phyloP scores from a whole-genome alignment of 305 asterid species.

The Fraxinus angustifolia region DNA sequence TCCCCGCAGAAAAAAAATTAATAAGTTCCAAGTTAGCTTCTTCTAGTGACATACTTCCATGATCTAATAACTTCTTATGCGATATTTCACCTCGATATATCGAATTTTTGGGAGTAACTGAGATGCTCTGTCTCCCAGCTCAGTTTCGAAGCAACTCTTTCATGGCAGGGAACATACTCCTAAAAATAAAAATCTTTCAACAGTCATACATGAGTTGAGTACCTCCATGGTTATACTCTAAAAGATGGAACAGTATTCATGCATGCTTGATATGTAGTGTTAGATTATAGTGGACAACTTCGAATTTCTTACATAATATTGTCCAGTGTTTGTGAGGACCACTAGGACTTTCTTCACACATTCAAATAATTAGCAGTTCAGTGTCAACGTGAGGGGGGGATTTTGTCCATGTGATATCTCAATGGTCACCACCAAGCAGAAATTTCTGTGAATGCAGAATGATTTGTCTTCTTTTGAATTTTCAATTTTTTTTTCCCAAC shows the following conservation, averaged over 20 bases:
- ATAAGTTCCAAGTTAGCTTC: conserved; percentile 43
- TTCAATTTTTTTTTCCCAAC: background rate
- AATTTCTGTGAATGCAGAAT: background rate
- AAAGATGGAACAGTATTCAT: background rate
- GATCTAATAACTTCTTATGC: conserved; percentile 26
- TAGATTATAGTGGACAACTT: background rate
- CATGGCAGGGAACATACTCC: conserved; percentile 90
- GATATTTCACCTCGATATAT: conserved; percentile 50
- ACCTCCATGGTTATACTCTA: background rate
- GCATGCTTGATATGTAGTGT: background rate
- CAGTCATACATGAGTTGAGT: background rate
- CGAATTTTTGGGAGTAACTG: conserved; percentile 47
- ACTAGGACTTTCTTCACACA: background rate
- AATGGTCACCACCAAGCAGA: background rate
- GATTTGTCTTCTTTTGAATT: background rate
- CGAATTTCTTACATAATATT: background rate
- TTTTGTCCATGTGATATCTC: background rate
- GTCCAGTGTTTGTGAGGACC: background rate
- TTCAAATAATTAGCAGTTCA: background rate
- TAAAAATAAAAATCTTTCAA: conserved; percentile 13
- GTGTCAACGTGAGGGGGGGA: background rate
- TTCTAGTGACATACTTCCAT: conserved; percentile 22
- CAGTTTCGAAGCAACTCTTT: conserved; percentile 75
- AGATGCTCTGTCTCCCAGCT: conserved; percentile 93
- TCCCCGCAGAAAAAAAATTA: conserved; percentile 31